Base-by-base conservation (phyloP, 352 stramenopile genomes). In the Aphanomyces stellatus region DNA sequence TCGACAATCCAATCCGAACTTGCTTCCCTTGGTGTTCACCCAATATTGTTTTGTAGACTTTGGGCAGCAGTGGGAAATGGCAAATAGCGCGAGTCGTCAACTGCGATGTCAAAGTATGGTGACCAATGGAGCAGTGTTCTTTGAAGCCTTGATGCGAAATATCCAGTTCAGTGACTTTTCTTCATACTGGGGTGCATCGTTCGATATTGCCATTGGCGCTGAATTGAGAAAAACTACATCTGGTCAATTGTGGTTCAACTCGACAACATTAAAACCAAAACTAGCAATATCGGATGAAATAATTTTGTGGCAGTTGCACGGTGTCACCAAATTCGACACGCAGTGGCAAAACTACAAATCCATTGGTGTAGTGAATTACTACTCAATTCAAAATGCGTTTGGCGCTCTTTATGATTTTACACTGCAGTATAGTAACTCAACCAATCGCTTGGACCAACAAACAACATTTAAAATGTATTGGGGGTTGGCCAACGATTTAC, bases 261-360 rank as follows among this genome's bases (percentile, higher is more conserved):
- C n/a, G n/a, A n/a, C n/a, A n/a, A n/a, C n/a, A n/a, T n/a, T n/a
- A n/a, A n/a, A 13, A 24, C 6, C 13, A 8, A 51, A 51, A 51
- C 42, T 22, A 24, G 25, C 13, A 13, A 22, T 53, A 8, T 17
- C 6, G 2, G 30, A 19, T 22, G 57, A 65, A 65, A 17, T 1
- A 17, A 30, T 15, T 2, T 65, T 34, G 17, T 65, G 57, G 57
- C 24, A 51, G 3, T 10, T 3, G 25, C 41, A 27, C 33, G 57
- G 57, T 1, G 5, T 65, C 24, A 30, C 11, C 1, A 17, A 24
- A 5, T 65, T 34, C 35, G 2, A 1, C 8, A 37, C 41, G 10
- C 57, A 65, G 57, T 65, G 57, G 57, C 57, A 65, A 53, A 65
- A 65, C 57, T 65, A 30, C 43, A 65, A 65, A 35, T 34, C 57